Evolutionary conservation across 2,329 filamentous ascomycete genomes (phyloP).

Genomic region (Trichoderma sp.): DNA sequence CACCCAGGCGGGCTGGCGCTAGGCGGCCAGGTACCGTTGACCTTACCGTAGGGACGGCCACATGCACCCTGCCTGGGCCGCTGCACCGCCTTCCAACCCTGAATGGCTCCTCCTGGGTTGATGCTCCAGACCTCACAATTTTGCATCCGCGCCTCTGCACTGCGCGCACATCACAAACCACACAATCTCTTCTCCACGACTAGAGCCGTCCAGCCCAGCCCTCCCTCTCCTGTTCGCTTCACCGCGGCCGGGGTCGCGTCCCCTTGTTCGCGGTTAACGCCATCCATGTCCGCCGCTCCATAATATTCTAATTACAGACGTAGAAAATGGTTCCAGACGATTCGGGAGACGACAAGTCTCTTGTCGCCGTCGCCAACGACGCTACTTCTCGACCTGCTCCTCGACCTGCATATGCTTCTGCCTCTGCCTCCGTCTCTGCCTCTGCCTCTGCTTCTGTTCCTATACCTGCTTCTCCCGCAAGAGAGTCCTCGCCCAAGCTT

Average conservation of each 20-base stretch:
- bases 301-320: constrained; percentile 42
- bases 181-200: constrained; percentile 20
- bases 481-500: constrained; percentile 26
- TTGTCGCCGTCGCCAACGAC: constrained; percentile 22
- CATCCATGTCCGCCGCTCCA: constrained; percentile 42
- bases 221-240: constrained; percentile 29
- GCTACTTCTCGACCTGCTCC: constrained; percentile 29
- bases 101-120: not conserved
- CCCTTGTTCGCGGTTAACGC: constrained; percentile 32
- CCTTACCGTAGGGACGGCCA: too few relatives aligned
- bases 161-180: constrained; percentile 28
- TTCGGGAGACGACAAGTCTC: constrained; percentile 33
- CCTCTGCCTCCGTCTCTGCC: too few relatives aligned
- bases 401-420: too few relatives aligned
- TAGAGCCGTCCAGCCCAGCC: constrained; percentile 15
- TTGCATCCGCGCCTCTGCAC: constrained; percentile 11
- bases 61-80: not conserved
- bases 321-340: constrained; percentile 36
- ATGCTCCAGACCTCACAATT: constrained; percentile 23
- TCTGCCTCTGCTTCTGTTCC: constrained; percentile 12
- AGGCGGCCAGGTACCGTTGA: not conserved
- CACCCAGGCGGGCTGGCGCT: not conserved
- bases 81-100: not conserved
- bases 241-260: constrained; percentile 39
- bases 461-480: constrained; percentile 29